Evolutionary conservation across 2,329 filamentous ascomycete species (phyloP), one percentile per base, ranked within the genome.

Genomic region (Ophiostoma piceae): DNA sequence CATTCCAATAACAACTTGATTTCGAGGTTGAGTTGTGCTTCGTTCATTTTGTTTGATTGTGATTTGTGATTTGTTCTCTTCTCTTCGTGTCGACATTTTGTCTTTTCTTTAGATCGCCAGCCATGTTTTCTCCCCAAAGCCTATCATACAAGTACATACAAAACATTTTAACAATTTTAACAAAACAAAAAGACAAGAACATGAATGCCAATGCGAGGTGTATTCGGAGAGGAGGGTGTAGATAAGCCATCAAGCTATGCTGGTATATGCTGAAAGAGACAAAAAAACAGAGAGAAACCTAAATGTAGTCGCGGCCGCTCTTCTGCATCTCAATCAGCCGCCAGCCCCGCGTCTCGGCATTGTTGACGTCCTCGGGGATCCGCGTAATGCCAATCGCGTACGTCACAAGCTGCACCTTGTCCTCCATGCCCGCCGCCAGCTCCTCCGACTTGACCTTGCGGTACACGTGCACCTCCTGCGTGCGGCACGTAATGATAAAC

Each of bases 321-420:
- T 99, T 99, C 81, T 99, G 95, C 84, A 99, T 88, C 83, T 99
- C 95, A 77, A 99, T 98, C 79, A 99, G 83, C 76, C 94, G 90
- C 95, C 95, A 99, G 41, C 95, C 95, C 77, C 94, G 87, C 12
- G 95, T 99, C 82, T 99, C 95, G 1, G 93, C 92, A 79, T 99
- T 98, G 83, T 90, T 94, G 74, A 98, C 94, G 75, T 99, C 95
- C 78, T 99, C 95, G 1, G 95, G 90, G 71, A 96, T 88, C 74
- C 95, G 86, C 3, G 95, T 99, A 72, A 99, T 91, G 75, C 95
- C 95, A 75, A 99, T 98, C 73, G 94, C 95, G 77, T 99, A 99
- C 1, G 95, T 98, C 74, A 99, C 95, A 75, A 97, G 89, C 81
- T 99, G 95, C 32, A 99, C 95, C 82, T 94, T 96, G 81, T 99